Percentiles rank a stretch among this genome's conserved stretches.
phyloP scores from a whole-genome alignment of 1,139 yeast genomes.

The Candida gigantensis region DNA sequence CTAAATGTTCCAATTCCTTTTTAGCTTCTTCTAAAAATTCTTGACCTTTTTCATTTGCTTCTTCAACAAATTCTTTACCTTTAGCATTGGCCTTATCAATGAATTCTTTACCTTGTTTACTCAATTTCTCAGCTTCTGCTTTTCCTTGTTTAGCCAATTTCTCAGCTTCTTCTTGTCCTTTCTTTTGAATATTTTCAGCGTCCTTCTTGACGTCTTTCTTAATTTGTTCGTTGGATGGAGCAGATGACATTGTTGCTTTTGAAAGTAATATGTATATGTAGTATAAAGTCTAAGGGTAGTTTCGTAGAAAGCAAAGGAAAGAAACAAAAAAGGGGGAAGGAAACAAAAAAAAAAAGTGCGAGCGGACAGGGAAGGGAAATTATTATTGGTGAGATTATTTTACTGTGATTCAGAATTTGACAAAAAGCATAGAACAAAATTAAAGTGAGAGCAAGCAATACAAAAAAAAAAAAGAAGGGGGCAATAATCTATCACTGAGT shows the following conservation, averaged over 20 bases:
- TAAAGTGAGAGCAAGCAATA: no score
- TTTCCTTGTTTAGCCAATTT: slow-evolving; percentile 19
- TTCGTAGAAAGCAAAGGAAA: no score
- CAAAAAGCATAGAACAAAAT: no score
- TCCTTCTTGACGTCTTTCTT: slow-evolving; percentile 30
- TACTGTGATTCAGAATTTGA: no score
- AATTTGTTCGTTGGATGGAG: slow-evolving; percentile 26
- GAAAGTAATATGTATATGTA: neutral
- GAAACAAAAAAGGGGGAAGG: no score
- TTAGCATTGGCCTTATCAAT: slow-evolving; percentile 8
- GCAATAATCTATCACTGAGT: no score
- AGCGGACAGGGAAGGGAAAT: no score
- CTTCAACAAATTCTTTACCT: slow-evolving; percentile 19
- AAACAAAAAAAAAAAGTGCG: no score
- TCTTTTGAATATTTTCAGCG: slow-evolving; percentile 21
- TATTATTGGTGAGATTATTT: no score
- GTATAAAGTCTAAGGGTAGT: no score
- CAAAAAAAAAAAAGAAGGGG: no score
- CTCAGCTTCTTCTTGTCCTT: slow-evolving; percentile 20
- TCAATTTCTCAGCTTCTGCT: slow-evolving; percentile 16
- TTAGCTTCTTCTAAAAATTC: slow-evolving; percentile 17
- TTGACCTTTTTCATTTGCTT: slow-evolving; percentile 13
- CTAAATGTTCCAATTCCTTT: slow-evolving; percentile 29
- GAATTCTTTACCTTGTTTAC: slow-evolving; percentile 11
- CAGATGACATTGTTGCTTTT: slow-evolving; percentile 4